Conservation (phyloP, 2,329 filamentous ascomycete species). For the Rutstroemia sp. region DNA sequence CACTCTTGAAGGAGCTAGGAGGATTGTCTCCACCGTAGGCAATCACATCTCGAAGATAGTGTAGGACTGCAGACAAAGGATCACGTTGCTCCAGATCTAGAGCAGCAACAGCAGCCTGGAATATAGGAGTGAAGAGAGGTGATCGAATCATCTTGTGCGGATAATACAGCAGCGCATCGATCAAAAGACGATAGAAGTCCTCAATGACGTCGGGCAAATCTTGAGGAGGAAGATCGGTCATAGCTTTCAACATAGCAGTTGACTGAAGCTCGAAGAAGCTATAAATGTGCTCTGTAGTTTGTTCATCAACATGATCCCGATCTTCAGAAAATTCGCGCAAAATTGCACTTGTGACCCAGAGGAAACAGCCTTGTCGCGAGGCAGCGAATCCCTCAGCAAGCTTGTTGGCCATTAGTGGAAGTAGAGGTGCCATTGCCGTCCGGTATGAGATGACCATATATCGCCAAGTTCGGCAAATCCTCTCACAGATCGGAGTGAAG, state of each 20-base stretch:
- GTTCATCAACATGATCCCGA: slow-evolving; percentile 71
- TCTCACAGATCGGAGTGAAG: slow-evolving; percentile 84
- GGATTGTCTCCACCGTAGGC: slow-evolving; percentile 77
- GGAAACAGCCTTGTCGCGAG: slow-evolving; percentile 89
- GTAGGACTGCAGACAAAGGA: slow-evolving; percentile 81
- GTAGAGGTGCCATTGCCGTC: slow-evolving; percentile 76
- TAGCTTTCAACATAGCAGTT: slow-evolving; percentile 77
- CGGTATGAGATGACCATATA: slow-evolving; percentile 96
- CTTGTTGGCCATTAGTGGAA: slow-evolving; percentile 81
- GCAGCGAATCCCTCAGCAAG: slow-evolving; percentile 76
- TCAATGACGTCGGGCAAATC: slow-evolving; percentile 55
- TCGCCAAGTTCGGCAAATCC: slow-evolving; percentile 91
- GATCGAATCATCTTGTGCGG: slow-evolving; percentile 77
- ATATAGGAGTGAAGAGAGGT: slow-evolving; percentile 69
- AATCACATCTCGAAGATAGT: slow-evolving; percentile 86
- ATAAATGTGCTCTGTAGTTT: slow-evolving; percentile 84
- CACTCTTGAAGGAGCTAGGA: slow-evolving; percentile 51
- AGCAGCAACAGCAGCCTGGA: slow-evolving; percentile 79
- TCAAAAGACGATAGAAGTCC: slow-evolving; percentile 83
- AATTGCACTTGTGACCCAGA: slow-evolving; percentile 97
- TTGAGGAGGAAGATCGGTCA: slow-evolving; percentile 69
- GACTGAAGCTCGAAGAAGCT: slow-evolving; percentile 92
- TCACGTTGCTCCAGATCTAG: slow-evolving; percentile 86
- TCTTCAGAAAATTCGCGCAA: slow-evolving; percentile 93
- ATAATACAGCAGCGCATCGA: slow-evolving; percentile 90